Conservation (phyloP, 768 basidiomycete genomes). For the Dioszegia crocea region DNA sequence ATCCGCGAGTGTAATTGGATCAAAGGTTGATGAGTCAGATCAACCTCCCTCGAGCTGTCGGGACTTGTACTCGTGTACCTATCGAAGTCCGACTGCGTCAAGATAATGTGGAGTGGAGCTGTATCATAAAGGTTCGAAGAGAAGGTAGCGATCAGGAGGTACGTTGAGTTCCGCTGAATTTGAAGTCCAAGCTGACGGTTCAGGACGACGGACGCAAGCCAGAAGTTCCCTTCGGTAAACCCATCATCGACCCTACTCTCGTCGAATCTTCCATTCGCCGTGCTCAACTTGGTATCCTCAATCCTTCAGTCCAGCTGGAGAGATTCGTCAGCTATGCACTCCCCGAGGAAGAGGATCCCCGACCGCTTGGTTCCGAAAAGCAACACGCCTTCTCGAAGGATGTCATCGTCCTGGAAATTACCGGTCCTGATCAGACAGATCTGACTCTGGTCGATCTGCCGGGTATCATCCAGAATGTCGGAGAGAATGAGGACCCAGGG, state of each 20-base stretch:
- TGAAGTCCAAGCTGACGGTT: neutral
- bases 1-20: neutral
- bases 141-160: neutral
- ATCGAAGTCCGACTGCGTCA: conserved; percentile 9
- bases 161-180: too few relatives aligned
- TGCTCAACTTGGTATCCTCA: conserved; percentile 13
- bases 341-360: neutral
- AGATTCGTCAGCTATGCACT: conserved; percentile 1
- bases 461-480: conserved; percentile 61
- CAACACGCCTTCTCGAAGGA: conserved; percentile 6
- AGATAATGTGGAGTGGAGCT: conserved; percentile 1
- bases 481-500: conserved; percentile 50
- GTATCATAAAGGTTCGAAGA: conserved; percentile 5
- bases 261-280: conserved; percentile 7
- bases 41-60: conserved; percentile 11
- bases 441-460: conserved; percentile 46
- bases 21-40: neutral
- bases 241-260: neutral
- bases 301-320: conserved; percentile 1
- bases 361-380: neutral
- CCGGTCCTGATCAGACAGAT: conserved; percentile 48
- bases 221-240: neutral
- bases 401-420: conserved; percentile 23
- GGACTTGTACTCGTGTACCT: conserved; percentile 10
- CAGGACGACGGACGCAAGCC: neutral